Percentiles rank a stretch among this genome's conserved stretches.
These are phyloP conservation scores for Trifolium fragiferum DNA, from an alignment of 306 rosid species.

Conservation along the genomic window DNA sequence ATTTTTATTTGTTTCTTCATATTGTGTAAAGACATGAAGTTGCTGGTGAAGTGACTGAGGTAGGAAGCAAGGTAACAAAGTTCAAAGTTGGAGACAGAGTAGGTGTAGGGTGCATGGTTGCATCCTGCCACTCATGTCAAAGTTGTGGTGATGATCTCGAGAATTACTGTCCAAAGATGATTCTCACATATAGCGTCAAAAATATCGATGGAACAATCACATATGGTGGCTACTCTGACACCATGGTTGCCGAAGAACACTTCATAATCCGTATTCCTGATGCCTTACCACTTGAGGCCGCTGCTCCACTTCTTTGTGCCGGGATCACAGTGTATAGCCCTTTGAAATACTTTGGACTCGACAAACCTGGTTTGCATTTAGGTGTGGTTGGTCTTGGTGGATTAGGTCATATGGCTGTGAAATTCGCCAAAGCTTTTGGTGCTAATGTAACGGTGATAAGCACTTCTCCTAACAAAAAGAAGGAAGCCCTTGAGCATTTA, in stretches of 20 bases:
- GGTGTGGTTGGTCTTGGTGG: slow-evolving; percentile 74
- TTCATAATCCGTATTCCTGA: slow-evolving; percentile 55
- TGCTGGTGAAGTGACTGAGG: slow-evolving; percentile 63
- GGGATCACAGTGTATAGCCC: slow-evolving; percentile 76
- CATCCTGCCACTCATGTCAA: slow-evolving; percentile 57
- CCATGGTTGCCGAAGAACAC: slow-evolving; percentile 51
- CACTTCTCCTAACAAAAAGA: slow-evolving; percentile 59
- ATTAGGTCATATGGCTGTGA: slow-evolving; percentile 64
- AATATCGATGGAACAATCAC: slow-evolving; percentile 53
- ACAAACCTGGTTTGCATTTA: slow-evolving; percentile 54
- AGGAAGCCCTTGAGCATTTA: slow-evolving; percentile 53
- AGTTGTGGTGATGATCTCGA: slow-evolving; percentile 53
- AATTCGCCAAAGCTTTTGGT: slow-evolving; percentile 68
- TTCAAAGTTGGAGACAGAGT: slow-evolving; percentile 67
- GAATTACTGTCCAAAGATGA: slow-evolving; percentile 52
- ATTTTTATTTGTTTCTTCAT: background rate
- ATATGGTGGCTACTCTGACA: slow-evolving; percentile 70
- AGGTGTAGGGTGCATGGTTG: slow-evolving; percentile 67
- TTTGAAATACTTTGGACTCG: slow-evolving; percentile 51
- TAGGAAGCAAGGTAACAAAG: slow-evolving; percentile 60
- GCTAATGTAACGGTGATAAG: slow-evolving; percentile 60
- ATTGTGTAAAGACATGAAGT: slow-evolving; percentile 55
- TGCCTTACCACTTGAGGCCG: slow-evolving; percentile 52
- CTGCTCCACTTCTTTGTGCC: slow-evolving; percentile 70
- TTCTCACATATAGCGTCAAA: slow-evolving; percentile 45